Percentiles rank a stretch among this genome's conserved stretches.
Conservation (phyloP, 2,329 filamentous ascomycete species). For the Tolypocladium album region DNA sequence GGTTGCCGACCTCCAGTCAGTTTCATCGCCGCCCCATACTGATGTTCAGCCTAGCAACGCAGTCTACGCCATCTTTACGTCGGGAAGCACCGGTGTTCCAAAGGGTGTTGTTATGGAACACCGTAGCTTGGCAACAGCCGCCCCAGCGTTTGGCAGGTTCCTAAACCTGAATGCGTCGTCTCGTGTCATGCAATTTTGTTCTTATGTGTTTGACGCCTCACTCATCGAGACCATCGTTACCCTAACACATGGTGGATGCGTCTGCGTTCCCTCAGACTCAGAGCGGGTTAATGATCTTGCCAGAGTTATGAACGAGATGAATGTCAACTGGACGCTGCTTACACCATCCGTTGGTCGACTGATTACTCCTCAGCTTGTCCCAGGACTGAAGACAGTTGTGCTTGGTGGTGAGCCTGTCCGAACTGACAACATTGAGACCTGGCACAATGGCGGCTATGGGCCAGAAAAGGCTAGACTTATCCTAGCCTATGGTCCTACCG, state of each 20-base stretch:
- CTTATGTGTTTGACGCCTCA: constrained; percentile 38
- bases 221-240: constrained; percentile 17
- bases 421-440: background rate
- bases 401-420: background rate
- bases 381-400: background rate
- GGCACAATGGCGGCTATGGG: background rate
- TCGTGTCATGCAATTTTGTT: constrained; percentile 31
- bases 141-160: constrained; percentile 30
- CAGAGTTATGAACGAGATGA: background rate
- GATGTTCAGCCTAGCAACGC: background rate
- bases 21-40: background rate
- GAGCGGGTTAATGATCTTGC: constrained; percentile 5
- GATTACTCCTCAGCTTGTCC: background rate
- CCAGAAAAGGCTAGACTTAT: background rate
- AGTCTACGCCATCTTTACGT: constrained; percentile 16
- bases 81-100: constrained; percentile 14
- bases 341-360: background rate
- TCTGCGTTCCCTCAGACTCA: constrained; percentile 12
- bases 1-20: background rate
- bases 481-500: constrained; percentile 3
- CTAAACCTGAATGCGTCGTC: background rate
- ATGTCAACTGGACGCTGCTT: background rate
- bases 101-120: constrained; percentile 29
- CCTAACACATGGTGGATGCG: constrained; percentile 8
- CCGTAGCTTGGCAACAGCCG: constrained; percentile 24